phyloP scores from a whole-genome alignment of 2,329 filamentous ascomycete species.

The Colletotrichum sp. region DNA sequence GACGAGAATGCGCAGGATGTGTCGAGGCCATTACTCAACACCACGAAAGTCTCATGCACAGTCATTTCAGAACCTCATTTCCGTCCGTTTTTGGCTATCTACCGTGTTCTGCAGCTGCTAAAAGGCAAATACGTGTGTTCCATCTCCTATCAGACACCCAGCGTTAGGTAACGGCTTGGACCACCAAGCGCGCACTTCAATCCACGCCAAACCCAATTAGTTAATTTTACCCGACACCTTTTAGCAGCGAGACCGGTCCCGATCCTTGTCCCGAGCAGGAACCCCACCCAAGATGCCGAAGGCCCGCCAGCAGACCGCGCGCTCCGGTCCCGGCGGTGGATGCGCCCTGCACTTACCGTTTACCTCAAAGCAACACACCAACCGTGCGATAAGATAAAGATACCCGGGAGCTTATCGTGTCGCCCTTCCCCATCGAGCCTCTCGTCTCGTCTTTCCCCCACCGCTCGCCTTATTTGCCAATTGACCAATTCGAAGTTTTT shows the following conservation, averaged over 20 bases:
- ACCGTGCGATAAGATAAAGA: slow-evolving; percentile 12
- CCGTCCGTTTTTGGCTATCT: background rate
- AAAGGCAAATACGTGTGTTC: background rate
- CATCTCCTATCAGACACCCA: background rate
- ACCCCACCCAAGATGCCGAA: background rate
- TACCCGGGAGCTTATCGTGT: slow-evolving; percentile 20
- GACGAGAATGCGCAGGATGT: background rate
- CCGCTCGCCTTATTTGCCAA: background rate
- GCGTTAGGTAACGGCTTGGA: background rate
- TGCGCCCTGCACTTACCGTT: background rate
- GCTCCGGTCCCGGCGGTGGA: slow-evolving; percentile 2
- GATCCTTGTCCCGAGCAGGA: background rate
- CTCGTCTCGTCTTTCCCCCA: slow-evolving; percentile 7
- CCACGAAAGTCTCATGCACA: background rate
- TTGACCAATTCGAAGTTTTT: background rate
- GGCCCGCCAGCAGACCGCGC: background rate
- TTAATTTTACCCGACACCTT: background rate
- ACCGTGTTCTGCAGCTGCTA: background rate
- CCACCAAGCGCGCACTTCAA: background rate
- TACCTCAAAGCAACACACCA: background rate
- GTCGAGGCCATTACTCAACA: background rate
- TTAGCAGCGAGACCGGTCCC: background rate
- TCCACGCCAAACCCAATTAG: background rate
- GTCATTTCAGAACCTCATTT: background rate
- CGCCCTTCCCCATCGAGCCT: slow-evolving; percentile 2